Base-by-base conservation (phyloP, 2,329 filamentous ascomycete genomes). In the Diplodia mutila region DNA sequence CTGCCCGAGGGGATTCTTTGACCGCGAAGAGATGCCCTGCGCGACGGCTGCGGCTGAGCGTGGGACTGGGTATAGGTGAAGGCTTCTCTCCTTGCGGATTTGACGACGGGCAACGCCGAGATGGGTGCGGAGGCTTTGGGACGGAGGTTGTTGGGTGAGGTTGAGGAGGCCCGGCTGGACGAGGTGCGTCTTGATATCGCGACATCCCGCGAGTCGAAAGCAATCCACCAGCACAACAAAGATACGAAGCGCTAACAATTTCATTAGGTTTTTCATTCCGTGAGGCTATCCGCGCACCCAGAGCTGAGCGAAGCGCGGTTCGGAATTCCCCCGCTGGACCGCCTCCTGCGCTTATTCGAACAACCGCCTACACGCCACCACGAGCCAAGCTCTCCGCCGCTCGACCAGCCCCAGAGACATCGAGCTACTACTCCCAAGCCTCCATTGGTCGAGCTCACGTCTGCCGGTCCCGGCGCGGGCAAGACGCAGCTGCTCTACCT, bases 401-500 rank as follows among this genome's bases (percentile, higher is more conserved):
- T 12, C 27, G 27, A 12, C 9, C 27, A 52, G 3, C 18, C 23
- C 8, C 39, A 42, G 39, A 42, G 16, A n/a, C 39, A 18, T 8
- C 39, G 14, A 8, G 4, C 14, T n/a, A 9, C 39, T 21, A 6
- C 21, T 34, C 5, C 23, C 14, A 61, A 71, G 23, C 72, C 73
- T 11, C 80, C 83, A 0, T 78, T 85, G 5, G 71, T 89, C 61
- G 86, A 89, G 73, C 78, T 90, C 54, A 80, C 83, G 23, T 86
- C 85, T 61, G 76, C 79, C 42, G 78, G 78, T 14, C 78, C 86
- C 3, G 82, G 81, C 29, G 78, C 82, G 12, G 88, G 87, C 11
- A 89, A 88, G 75, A 86, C 87, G 0, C 83, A 86, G 42, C 73
- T 90, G 0, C 77, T 90, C 42, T 87, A 89, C 76, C 82, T 85